Conservation (phyloP, 768 basidiomycete species). For the Mycena galopus region DNA sequence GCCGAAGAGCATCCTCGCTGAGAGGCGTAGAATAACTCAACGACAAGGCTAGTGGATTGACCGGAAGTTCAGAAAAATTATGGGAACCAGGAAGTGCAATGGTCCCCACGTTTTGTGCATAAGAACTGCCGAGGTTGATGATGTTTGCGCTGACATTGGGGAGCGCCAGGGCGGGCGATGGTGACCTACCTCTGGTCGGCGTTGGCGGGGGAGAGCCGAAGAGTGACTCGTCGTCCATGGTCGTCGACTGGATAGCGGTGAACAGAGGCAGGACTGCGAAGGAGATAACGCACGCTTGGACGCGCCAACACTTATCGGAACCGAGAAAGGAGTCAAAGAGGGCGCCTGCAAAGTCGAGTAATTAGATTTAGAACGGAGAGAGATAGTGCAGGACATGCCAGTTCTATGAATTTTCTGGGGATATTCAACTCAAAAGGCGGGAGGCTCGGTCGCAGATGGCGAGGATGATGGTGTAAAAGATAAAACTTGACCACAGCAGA, state of each 20-base stretch:
- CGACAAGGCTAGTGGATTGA: conserved; percentile 82
- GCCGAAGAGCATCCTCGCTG: conserved; percentile 49
- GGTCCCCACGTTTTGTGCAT: conserved; percentile 93
- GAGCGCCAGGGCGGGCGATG: conserved; percentile 70
- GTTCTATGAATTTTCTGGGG: conserved; percentile 4
- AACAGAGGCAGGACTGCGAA: not conserved
- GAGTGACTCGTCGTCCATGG: conserved; percentile 73
- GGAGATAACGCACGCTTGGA: conserved; percentile 14
- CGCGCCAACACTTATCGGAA: conserved; percentile 17
- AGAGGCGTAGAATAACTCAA: conserved; percentile 53
- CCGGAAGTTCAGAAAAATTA: conserved; percentile 87
- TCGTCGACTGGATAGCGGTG: conserved; percentile 27
- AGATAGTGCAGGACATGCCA: conserved; percentile 4
- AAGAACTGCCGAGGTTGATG: conserved; percentile 39
- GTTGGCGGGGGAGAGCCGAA: conserved; percentile 87
- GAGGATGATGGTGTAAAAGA: not conserved
- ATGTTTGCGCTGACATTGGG: conserved; percentile 52
- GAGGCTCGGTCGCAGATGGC: not conserved
- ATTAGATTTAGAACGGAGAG: not conserved
- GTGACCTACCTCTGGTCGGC: conserved; percentile 80
- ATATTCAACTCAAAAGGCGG: not conserved
- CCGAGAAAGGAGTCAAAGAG: conserved; percentile 17
- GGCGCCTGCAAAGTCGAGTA: conserved; percentile 4
- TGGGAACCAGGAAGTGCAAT: conserved; percentile 98
- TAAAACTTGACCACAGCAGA: not conserved